Evolutionary conservation across 2,329 filamentous ascomycete species (phyloP), one percentile per base, ranked within the genome.

Genomic region (Claviceps arundinis): DNA sequence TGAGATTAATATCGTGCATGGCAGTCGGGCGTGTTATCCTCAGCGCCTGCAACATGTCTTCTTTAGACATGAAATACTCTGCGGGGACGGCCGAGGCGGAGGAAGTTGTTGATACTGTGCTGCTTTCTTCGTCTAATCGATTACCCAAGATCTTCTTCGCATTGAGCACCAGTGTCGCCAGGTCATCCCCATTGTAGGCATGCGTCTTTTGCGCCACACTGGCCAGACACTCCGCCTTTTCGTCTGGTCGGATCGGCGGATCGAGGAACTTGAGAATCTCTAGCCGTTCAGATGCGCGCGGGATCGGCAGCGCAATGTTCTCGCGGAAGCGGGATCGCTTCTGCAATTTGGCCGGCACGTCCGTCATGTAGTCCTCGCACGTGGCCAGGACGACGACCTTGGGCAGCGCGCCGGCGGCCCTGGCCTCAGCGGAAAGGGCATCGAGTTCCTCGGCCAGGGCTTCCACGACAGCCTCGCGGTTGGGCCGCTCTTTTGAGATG

Each of bases 1-100:
- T 87, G 47, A 96, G 75, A 63, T 93, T 88, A 52, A 95, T 82
- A 62, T 94, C 89, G 57, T 88, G 83, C 80, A 97, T 91, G 3
- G 89, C 87, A 1, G 85, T 89, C 1, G 91, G 89, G 11, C 80
- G 77, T n/a, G 89, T 81, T 52, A 78, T 70, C 40, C 78, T 74
- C 38, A 91, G 73, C 1, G 89, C 87, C 41, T 73, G 65, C 37
- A 81, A 73, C 50, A 89, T 75, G 60, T 89, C 82, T 9, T 75
- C 58, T 49, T 61, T 60, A 0, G 59, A 59, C 7, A 72, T 56
- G 51, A 65, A 70, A 51, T 63, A 56, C 51, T 58, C 58, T 50
- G 38, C 37, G 1, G 43, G 46, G 7, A 7, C n/a, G 44, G 26
- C 26, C 16, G 44, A 9, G 22, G 22, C 24, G 14, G 42, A 42